Evolutionary conservation across 2,329 filamentous ascomycete genomes (phyloP).

Genomic region (Verticillium nonalfalfae): DNA sequence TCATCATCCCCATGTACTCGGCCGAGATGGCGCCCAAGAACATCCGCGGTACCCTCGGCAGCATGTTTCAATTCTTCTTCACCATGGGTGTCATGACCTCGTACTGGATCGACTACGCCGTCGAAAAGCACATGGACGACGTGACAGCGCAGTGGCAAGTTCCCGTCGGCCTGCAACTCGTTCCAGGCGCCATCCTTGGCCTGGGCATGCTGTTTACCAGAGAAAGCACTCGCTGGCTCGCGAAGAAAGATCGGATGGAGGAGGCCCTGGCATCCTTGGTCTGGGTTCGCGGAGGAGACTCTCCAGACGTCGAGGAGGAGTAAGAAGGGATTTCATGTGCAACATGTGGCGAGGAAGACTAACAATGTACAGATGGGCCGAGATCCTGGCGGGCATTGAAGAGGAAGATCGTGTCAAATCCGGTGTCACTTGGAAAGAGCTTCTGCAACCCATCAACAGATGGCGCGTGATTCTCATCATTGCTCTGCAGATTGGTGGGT

Average conservation of each 20-base stretch:
- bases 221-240: conserved; percentile 40
- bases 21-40: conserved; percentile 40
- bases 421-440: conserved; percentile 38
- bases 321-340: conserved; percentile 8
- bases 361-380: conserved; percentile 21
- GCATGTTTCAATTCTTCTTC: conserved; percentile 38
- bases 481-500: conserved; percentile 38
- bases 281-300: conserved; percentile 44
- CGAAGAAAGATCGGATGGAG: conserved; percentile 35
- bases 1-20: conserved; percentile 37
- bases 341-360: not conserved
- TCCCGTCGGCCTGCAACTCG: conserved; percentile 38
- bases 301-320: conserved; percentile 25
- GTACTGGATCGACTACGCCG: conserved; percentile 39
- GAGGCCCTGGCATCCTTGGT: conserved; percentile 39
- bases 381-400: conserved; percentile 37
- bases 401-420: conserved; percentile 37
- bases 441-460: conserved; percentile 37
- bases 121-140: conserved; percentile 26
- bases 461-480: conserved; percentile 40
- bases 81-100: conserved; percentile 33
- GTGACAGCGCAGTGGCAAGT: conserved; percentile 43
- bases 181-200: conserved; percentile 37
- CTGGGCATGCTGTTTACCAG: conserved; percentile 41
- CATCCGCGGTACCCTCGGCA: conserved; percentile 33